phyloP scores from a whole-genome alignment of 345 rosid species.

The Sonneratia alba region DNA sequence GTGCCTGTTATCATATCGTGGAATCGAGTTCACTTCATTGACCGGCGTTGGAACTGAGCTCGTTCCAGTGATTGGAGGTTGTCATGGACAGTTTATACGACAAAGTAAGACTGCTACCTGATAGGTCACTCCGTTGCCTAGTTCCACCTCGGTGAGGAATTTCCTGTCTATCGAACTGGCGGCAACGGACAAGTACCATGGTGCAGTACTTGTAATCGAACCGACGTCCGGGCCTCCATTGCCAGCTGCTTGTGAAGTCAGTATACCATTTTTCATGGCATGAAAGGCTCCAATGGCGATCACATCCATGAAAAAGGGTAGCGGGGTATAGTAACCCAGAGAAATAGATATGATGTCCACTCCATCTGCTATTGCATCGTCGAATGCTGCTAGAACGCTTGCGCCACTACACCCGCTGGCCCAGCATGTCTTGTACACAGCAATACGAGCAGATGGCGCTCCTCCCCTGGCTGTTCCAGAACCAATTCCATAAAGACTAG shows the following conservation, averaged over 20 bases:
- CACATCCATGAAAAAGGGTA: constrained; percentile 13
- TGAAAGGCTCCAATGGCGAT: constrained; percentile 31
- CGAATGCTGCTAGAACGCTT: constrained; percentile 31
- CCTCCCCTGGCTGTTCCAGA: constrained; percentile 30
- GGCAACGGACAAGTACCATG: constrained; percentile 36
- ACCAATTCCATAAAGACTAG: constrained; percentile 21
- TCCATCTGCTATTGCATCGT: constrained; percentile 37
- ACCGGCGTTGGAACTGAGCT: too few species aligned
- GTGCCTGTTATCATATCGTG: too few species aligned
- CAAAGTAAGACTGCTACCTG: too few species aligned
- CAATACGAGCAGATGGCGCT: constrained; percentile 25
- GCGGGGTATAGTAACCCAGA: not conserved
- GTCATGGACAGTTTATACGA: too few species aligned
- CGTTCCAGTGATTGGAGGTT: too few species aligned
- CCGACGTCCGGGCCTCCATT: constrained; percentile 14
- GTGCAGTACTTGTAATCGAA: constrained; percentile 16
- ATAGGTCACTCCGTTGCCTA: constrained; percentile 4
- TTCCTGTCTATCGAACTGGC: constrained; percentile 33
- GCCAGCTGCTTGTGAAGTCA: constrained; percentile 23
- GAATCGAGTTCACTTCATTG: too few species aligned
- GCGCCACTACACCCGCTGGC: constrained; percentile 19
- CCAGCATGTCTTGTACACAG: constrained; percentile 39
- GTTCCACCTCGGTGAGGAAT: constrained; percentile 19
- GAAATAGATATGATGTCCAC: constrained; percentile 21
- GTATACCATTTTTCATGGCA: constrained; percentile 24